phyloP scores from a whole-genome alignment of 208 protist genomes.

The Trypanosoma avium region DNA sequence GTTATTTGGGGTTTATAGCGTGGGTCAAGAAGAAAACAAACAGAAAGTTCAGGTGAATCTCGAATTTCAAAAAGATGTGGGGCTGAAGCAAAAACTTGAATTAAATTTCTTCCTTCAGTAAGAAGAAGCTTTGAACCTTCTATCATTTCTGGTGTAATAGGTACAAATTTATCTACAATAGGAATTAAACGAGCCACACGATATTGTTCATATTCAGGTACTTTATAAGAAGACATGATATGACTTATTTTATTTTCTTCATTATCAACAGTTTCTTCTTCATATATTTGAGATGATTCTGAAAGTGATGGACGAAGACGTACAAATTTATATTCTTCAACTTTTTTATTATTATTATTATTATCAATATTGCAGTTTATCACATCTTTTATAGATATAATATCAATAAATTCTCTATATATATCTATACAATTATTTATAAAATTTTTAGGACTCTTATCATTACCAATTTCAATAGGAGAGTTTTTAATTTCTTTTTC shows the following conservation, averaged over 20 bases:
- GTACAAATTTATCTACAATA: conserved; percentile 27
- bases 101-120: conserved; percentile 38
- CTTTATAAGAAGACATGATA: conserved; percentile 32
- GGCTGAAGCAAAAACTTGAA: conserved; percentile 75
- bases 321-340: conserved; percentile 8
- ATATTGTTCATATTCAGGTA: conserved; percentile 79
- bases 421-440: conserved; percentile 2
- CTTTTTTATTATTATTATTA: neutral
- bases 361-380: neutral
- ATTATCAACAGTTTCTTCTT: conserved; percentile 1
- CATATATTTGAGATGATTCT: neutral
- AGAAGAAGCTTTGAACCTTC: conserved; percentile 43
- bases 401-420: conserved; percentile 21
- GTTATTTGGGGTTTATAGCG: conserved; percentile 30
- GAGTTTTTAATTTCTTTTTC: neutral
- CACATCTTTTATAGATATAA: conserved; percentile 18
- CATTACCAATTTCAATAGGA: neutral
- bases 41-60: conserved; percentile 27
- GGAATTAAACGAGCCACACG: conserved; percentile 75
- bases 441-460: neutral
- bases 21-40: conserved; percentile 45
- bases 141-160: conserved; percentile 38
- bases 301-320: conserved; percentile 15
- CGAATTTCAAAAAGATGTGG: conserved; percentile 54
- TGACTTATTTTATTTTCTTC: neutral